Evolutionary conservation across 352 stramenopile species (phyloP), one percentile per base, ranked within the genome.

Genomic region (Phytophthora gonapodyides): DNA sequence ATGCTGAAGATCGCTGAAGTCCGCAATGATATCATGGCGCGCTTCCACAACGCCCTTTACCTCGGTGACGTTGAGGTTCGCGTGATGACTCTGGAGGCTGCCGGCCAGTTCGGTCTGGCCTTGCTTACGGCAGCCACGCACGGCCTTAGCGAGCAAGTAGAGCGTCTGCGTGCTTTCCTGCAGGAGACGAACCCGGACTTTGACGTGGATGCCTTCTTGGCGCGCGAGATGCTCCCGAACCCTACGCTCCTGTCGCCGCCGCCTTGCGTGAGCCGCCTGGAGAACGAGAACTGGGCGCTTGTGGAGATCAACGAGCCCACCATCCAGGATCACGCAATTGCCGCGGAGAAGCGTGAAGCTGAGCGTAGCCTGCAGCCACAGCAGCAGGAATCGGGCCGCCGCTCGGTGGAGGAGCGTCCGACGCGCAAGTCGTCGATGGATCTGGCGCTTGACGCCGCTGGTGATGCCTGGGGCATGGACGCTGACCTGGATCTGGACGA

Each of bases 1-100:
- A 99, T 99, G 97, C 85, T 99, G 56, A 99, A 99, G 78, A 99
- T 99, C 49, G 95, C 97, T 5, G 96, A 99, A 73, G 97, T 99
- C 71, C 89, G 97, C 52, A 92, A 96, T 61, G 97, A 99, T 71
- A 97, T 98, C 58, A 99, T 99, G 97, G 96, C 92, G 21, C 91
- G 96, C 45, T 99, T 99, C 76, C 97, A 99, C 82, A 99, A 99
- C 76, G 95, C 97, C 6, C 78, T 99, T 7, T 98, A 99, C 63
- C 82, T 99, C 24, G 97, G 97, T 40, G 96, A 99, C 75, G 96
- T 97, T 15, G 81, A 94, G 1, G 96, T 99, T 54, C 91, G 97
- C 30, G 88, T 99, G 40, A 75, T 94, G 44, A 96, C 98, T 17
- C 82, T 99, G 7, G 96, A 99, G 74, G 83, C 97, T 7, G 97